phyloP scores from a whole-genome alignment of 2,329 filamentous ascomycete genomes.

The Scolecobasidium constrictum region DNA sequence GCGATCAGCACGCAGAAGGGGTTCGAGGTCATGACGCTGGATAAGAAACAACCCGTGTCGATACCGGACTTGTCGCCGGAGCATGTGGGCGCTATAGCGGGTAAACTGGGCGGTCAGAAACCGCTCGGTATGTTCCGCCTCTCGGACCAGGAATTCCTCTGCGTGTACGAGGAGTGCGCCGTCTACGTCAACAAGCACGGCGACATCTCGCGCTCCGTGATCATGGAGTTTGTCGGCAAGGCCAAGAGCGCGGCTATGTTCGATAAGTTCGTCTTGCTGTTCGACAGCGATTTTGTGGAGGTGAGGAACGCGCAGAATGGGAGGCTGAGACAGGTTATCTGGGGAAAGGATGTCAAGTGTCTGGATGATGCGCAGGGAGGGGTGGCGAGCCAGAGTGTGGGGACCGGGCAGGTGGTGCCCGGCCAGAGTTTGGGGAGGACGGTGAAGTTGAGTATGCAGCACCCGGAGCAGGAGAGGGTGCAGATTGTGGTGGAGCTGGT shows the following conservation, averaged over 20 bases:
- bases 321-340: slow-evolving; percentile 83
- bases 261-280: slow-evolving; percentile 82
- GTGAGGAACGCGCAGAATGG: slow-evolving; percentile 96
- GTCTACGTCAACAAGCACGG: slow-evolving; percentile 98
- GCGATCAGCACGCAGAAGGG: slow-evolving; percentile 85
- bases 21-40: slow-evolving; percentile 89
- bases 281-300: slow-evolving; percentile 94
- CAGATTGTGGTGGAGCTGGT: slow-evolving; percentile 89
- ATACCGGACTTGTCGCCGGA: slow-evolving; percentile 77
- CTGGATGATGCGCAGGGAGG: slow-evolving; percentile 58
- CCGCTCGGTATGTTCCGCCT: slow-evolving; percentile 95
- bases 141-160: slow-evolving; percentile 66
- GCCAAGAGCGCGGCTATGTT: slow-evolving; percentile 81
- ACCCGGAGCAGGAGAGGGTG: slow-evolving; percentile 72
- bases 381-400: slow-evolving; percentile 19
- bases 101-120: slow-evolving; percentile 68
- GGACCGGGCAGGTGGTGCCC: slow-evolving; percentile 27
- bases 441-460: slow-evolving; percentile 90
- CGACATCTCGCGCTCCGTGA: slow-evolving; percentile 83
- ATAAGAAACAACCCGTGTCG: slow-evolving; percentile 93
- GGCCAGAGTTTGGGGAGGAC: slow-evolving; percentile 43
- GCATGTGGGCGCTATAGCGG: slow-evolving; percentile 74
- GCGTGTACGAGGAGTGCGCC: slow-evolving; percentile 90
- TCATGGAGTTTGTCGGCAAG: slow-evolving; percentile 98
- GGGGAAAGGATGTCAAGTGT: slow-evolving; percentile 78